Conservation (phyloP, 2,329 filamentous ascomycete species). For the Hymenoscyphus salicellus region DNA sequence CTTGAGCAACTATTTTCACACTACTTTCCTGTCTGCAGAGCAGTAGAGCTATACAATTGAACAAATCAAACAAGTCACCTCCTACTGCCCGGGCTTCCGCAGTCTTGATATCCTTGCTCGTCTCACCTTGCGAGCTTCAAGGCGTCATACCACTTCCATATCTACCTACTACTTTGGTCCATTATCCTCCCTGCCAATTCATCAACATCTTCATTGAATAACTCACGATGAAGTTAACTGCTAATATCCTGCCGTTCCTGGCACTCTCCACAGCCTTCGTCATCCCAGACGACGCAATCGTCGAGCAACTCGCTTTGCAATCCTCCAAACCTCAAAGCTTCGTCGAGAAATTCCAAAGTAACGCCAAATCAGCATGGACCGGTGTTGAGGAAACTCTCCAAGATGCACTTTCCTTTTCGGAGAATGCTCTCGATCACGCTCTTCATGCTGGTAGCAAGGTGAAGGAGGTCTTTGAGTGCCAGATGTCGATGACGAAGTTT, state of each 20-base stretch:
- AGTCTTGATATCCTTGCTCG: constrained; percentile 1
- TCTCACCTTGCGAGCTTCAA: constrained; percentile 1
- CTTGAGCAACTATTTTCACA: background rate
- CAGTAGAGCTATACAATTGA: background rate
- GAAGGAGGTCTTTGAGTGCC: constrained; percentile 31
- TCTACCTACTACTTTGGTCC: background rate
- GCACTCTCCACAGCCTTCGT: constrained; percentile 51
- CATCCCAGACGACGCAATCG: constrained; percentile 49
- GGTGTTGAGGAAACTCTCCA: constrained; percentile 31
- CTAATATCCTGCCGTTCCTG: constrained; percentile 47
- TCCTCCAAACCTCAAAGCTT: constrained; percentile 26
- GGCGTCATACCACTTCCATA: background rate
- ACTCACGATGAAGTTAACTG: constrained; percentile 38
- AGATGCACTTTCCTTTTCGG: constrained; percentile 26
- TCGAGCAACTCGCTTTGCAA: constrained; percentile 41
- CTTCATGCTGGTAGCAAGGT: constrained; percentile 26
- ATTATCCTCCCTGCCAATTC: background rate
- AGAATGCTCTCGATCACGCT: constrained; percentile 35
- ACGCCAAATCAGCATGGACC: constrained; percentile 32
- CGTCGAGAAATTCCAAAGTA: constrained; percentile 36
- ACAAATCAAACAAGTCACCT: too few relatives aligned
- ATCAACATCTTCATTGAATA: constrained; percentile 10
- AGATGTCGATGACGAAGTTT: constrained; percentile 34
- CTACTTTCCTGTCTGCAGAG: background rate
- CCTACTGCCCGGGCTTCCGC: background rate